phyloP scores from a whole-genome alignment of 2,329 filamentous ascomycete genomes.

The Alternaria sp. region DNA sequence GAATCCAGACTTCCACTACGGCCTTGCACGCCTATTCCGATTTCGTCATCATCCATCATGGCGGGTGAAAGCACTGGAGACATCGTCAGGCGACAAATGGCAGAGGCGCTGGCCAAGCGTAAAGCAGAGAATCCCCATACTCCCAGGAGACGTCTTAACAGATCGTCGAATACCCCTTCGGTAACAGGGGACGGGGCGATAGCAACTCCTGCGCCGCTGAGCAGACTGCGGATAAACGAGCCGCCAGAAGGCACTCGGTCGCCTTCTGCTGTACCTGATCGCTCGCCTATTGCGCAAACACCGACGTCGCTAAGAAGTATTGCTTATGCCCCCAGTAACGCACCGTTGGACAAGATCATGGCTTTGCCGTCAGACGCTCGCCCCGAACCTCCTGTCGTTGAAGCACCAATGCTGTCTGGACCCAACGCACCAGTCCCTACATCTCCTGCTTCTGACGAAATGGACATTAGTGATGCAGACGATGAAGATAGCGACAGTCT shows the following conservation, averaged over 20 bases:
- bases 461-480: constrained; percentile 32
- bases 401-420: constrained; percentile 8
- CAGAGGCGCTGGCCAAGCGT: constrained; percentile 22
- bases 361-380: neutral
- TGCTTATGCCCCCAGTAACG: constrained; percentile 30
- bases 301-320: constrained; percentile 43
- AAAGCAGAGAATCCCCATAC: constrained; percentile 24
- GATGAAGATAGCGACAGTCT: constrained; percentile 34
- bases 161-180: constrained; percentile 14
- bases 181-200: neutral
- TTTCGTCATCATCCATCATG: constrained; percentile 31
- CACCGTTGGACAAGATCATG: constrained; percentile 13
- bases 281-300: constrained; percentile 30
- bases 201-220: constrained; percentile 3
- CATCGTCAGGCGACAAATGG: constrained; percentile 15
- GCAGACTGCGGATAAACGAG: constrained; percentile 13
- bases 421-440: constrained; percentile 4
- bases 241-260: constrained; percentile 42
- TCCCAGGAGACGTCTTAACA: constrained; percentile 15
- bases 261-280: constrained; percentile 48
- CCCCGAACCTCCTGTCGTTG: constrained; percentile 14
- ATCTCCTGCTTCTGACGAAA: constrained; percentile 21
- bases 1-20: constrained; percentile 33
- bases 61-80: constrained; percentile 18
- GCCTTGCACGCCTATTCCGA: constrained; percentile 26